Evolutionary conservation across 78 protist species (phyloP), one percentile per base, ranked within the genome.

Genomic region (Protostelium mycophagum): DNA sequence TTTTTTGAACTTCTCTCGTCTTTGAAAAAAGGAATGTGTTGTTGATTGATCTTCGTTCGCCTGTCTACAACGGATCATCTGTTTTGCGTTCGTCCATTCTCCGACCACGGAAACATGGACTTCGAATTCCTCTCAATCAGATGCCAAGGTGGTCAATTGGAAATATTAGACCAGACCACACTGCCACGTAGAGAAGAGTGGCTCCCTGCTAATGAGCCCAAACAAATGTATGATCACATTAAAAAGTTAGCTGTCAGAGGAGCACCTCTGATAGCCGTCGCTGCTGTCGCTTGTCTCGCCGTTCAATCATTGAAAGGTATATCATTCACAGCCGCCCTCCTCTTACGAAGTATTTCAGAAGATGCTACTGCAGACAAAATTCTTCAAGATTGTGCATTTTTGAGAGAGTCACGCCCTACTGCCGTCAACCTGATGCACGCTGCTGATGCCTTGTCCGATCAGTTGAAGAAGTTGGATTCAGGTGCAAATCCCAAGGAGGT

Each of bases 371-470:
- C 36, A 10, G 86, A 88, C 29, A 85, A 87, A 28, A 73, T 92
- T 0, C 16, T 83, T 0, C 36, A 63, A n/a, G 83, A 89, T 1
- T 31, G 90, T 16, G 51, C 36, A 0, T 35, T 85, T 28, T n/a
- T 92, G 0, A 88, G 90, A 35, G 85, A 86, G 34, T 86, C 95
- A 5, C 31, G 96, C 34, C 96, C 96, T 23, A 95, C 96, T 0
- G 96, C 96, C 0, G 96, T 95, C 29, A 95, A 95, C 36, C 84
- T 95, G 51, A 93, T 95, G 94, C 63, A 87, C 84, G 83, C 89
- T 0, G 28, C 87, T n/a, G 95, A 95, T 36, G 86, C 36, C 37
- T 84, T 95, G 92, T 29, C 85, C 23, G 89, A 5, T 51, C 73
- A 51, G 73, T 51, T 51, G 73, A 5, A 16, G 5, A 84, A 51